Conservation (phyloP, 176 grass and related monocot species). For the Aegilops tauschii region DNA sequence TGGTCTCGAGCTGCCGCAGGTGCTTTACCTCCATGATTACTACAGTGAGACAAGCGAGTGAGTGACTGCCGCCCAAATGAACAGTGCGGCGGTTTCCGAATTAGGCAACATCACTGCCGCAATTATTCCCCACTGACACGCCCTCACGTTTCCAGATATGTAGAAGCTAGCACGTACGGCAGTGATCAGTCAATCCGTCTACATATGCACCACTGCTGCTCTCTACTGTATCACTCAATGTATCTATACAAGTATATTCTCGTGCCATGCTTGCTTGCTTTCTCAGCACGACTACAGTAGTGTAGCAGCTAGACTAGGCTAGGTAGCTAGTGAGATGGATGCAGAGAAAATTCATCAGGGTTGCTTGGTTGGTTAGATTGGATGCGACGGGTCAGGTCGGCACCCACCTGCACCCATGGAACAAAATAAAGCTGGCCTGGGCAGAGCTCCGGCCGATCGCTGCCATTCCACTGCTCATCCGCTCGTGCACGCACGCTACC, state of each 20-base stretch:
- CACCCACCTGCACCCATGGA: not conserved
- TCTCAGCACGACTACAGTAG: not conserved
- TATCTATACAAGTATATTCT: not conserved
- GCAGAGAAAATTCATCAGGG: not conserved
- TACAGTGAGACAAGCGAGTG: not conserved
- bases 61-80: not conserved
- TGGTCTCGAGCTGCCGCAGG: not conserved
- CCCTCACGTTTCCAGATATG: not conserved
- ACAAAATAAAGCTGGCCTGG: conserved; percentile 7
- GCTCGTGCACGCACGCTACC: conserved; percentile 21
- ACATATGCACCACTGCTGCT: not conserved
- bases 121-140: not conserved
- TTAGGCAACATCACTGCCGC: conserved; percentile 18
- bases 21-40: conserved; percentile 11
- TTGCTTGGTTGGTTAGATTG: not conserved
- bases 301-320: not conserved
- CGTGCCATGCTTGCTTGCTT: not conserved
- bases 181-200: not conserved
- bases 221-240: not conserved
- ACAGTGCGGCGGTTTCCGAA: not conserved
- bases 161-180: not conserved
- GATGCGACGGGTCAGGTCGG: conserved; percentile 17
- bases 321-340: not conserved
- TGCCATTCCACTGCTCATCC: not conserved
- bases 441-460: not conserved